A percentile compares a stretch with the other conserved stretches of the same genome.
phyloP scores from a whole-genome alignment of 2,329 filamentous ascomycete genomes.

The Geoglossum cookeanum region DNA sequence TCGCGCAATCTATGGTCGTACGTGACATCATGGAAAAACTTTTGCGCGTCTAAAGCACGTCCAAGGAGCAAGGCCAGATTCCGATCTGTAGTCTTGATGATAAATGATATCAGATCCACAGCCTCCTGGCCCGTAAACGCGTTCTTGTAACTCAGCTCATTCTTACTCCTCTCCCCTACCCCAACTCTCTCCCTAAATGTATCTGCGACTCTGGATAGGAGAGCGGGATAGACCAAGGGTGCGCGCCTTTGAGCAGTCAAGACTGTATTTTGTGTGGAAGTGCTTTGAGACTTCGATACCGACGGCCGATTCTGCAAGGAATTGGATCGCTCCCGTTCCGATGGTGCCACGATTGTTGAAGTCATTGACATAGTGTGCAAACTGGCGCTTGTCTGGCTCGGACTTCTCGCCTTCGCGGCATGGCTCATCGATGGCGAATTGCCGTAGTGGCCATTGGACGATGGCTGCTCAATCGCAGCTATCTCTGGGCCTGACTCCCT shows the following conservation, averaged over 20 bases:
- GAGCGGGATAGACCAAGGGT: conserved; percentile 80
- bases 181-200: conserved; percentile 81
- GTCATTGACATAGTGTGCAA: conserved; percentile 77
- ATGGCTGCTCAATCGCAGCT: conserved; percentile 4
- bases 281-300: conserved; percentile 29
- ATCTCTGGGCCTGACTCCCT: conserved; percentile 28
- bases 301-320: conserved; percentile 41
- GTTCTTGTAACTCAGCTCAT: conserved; percentile 92
- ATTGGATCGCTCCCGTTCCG: conserved; percentile 41
- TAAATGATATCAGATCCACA: conserved; percentile 86
- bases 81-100: conserved; percentile 90
- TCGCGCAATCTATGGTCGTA: conserved; percentile 93
- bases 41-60: conserved; percentile 84
- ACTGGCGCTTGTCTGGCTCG: conserved; percentile 17
- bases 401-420: conserved; percentile 11
- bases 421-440: conserved; percentile 33
- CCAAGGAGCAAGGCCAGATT: conserved; percentile 84
- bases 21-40: conserved; percentile 97
- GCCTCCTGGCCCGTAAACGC: conserved; percentile 91
- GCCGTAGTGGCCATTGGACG: conserved; percentile 21
- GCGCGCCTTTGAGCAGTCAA: conserved; percentile 45
- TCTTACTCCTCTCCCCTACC: conserved; percentile 78
- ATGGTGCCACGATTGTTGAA: conserved; percentile 51
- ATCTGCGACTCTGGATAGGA: conserved; percentile 82
- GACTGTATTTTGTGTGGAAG: conserved; percentile 35